A percentile compares a stretch with the other conserved stretches of the same genome.
phyloP scores from a whole-genome alignment of 192 early-diverging fungal genomes.

The Umbelopsis sp. region DNA sequence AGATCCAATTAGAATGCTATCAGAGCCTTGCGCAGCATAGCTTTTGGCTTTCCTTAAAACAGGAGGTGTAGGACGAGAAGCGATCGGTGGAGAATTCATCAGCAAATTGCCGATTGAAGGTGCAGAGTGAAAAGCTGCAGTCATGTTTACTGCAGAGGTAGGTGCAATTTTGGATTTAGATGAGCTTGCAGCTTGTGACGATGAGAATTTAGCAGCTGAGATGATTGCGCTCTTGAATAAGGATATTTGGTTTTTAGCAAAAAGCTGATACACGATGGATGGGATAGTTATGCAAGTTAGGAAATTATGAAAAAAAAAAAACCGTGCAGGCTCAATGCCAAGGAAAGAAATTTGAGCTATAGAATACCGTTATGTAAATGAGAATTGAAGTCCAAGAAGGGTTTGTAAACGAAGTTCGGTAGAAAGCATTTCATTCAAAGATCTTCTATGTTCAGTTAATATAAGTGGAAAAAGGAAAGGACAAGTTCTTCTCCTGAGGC shows the following conservation, averaged over 20 bases:
- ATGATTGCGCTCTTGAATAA: not conserved
- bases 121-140: not conserved
- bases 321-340: too few relatives aligned
- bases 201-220: not conserved
- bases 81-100: not conserved
- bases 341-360: too few relatives aligned
- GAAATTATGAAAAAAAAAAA: too few relatives aligned
- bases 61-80: not conserved
- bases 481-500: not conserved
- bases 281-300: too few relatives aligned
- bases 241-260: too few relatives aligned
- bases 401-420: slow-evolving; percentile 6
- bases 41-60: not conserved
- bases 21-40: not conserved
- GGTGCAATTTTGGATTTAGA: not conserved
- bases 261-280: too few relatives aligned
- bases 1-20: not conserved
- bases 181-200: not conserved
- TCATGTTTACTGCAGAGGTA: not conserved
- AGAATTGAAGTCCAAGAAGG: not conserved
- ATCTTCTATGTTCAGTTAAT: not conserved
- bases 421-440: slow-evolving; percentile 11
- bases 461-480: slow-evolving; percentile 6
- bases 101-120: not conserved
- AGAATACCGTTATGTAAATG: not conserved